Conservation (phyloP, 1,284 basidiomycete species). For the Trametes polyzona region DNA sequence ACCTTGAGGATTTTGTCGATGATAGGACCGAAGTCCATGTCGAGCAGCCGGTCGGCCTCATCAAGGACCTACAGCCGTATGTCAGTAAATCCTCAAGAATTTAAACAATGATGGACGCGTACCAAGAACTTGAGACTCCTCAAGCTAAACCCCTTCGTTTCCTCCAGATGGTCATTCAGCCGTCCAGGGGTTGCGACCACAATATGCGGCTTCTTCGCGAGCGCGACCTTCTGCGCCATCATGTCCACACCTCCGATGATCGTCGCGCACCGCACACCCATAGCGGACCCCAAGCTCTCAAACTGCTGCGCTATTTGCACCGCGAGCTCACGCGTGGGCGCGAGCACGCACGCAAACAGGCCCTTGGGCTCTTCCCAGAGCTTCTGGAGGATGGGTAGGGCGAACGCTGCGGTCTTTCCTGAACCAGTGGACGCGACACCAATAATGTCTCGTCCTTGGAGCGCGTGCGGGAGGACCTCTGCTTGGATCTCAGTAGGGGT, state of each 20-base stretch:
- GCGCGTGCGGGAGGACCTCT: slow-evolving; percentile 87
- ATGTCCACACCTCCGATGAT: slow-evolving; percentile 97
- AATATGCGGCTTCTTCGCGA: slow-evolving; percentile 94
- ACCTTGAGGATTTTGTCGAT: slow-evolving; percentile 98
- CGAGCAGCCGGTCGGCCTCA: slow-evolving; percentile 95
- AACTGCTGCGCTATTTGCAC: slow-evolving; percentile 98
- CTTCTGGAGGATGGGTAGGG: slow-evolving; percentile 94
- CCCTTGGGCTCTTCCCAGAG: slow-evolving; percentile 96
- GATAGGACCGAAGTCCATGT: slow-evolving; percentile 97
- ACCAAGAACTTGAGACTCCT: slow-evolving; percentile 90
- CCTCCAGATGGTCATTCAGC: slow-evolving; percentile 94
- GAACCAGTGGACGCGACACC: slow-evolving; percentile 97
- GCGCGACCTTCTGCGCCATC: slow-evolving; percentile 90
- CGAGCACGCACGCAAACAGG: slow-evolving; percentile 92
- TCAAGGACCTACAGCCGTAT: slow-evolving; percentile 76
- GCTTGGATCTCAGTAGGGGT: slow-evolving; percentile 92
- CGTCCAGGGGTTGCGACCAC: slow-evolving; percentile 98
- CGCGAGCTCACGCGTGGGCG: slow-evolving; percentile 97
- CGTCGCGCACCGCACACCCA: slow-evolving; percentile 90
- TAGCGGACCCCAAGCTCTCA: slow-evolving; percentile 89
- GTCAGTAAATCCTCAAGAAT: not conserved
- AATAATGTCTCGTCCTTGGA: slow-evolving; percentile 94
- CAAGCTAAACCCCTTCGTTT: slow-evolving; percentile 97
- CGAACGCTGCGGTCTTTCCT: slow-evolving; percentile 98
- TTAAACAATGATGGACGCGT: slow-evolving; percentile 26